Evolutionary conservation across 768 basidiomycete species (phyloP).

Genomic region (Phaeolepiota aurea): DNA sequence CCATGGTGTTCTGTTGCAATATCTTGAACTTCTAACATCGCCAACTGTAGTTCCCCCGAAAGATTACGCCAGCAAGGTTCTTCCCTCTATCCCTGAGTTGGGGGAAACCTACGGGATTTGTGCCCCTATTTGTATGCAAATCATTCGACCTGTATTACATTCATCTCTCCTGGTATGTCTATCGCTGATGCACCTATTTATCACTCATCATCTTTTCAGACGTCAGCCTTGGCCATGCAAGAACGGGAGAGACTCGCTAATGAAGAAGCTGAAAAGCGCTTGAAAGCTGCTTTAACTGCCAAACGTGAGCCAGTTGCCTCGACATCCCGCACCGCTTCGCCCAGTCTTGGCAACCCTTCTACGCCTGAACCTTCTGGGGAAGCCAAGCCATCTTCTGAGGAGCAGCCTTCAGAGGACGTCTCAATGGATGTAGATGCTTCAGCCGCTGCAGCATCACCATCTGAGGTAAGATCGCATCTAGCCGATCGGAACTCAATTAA

Average conservation of each 20-base stretch:
- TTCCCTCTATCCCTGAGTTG: constrained; percentile 71
- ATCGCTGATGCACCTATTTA: constrained; percentile 2
- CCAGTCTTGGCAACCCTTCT: constrained; percentile 26
- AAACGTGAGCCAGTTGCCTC: constrained; percentile 60
- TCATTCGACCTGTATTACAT: constrained; percentile 78
- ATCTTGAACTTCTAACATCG: constrained; percentile 78
- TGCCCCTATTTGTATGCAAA: constrained; percentile 88
- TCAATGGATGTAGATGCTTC: constrained; percentile 46
- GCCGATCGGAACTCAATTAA: not conserved
- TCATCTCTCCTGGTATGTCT: constrained; percentile 46
- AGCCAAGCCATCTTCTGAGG: constrained; percentile 16
- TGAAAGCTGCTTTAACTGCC: constrained; percentile 73
- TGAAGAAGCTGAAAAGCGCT: constrained; percentile 72
- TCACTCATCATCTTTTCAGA: constrained; percentile 24
- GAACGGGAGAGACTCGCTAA: constrained; percentile 63
- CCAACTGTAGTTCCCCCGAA: constrained; percentile 57
- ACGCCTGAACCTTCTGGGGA: constrained; percentile 17
- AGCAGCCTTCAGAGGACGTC: constrained; percentile 29
- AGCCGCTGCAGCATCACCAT: constrained; percentile 13
- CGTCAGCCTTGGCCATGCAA: constrained; percentile 51
- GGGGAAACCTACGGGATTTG: constrained; percentile 72
- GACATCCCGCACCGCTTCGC: constrained; percentile 58
- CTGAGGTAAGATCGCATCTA: constrained; percentile 27
- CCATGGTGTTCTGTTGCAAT: constrained; percentile 89
- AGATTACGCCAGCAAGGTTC: constrained; percentile 65